A percentile compares a stretch with the other conserved stretches of the same genome.
Evolutionary conservation across 495 filamentous ascomycete species (phyloP).

Genomic region (Aspergillus leporis): DNA sequence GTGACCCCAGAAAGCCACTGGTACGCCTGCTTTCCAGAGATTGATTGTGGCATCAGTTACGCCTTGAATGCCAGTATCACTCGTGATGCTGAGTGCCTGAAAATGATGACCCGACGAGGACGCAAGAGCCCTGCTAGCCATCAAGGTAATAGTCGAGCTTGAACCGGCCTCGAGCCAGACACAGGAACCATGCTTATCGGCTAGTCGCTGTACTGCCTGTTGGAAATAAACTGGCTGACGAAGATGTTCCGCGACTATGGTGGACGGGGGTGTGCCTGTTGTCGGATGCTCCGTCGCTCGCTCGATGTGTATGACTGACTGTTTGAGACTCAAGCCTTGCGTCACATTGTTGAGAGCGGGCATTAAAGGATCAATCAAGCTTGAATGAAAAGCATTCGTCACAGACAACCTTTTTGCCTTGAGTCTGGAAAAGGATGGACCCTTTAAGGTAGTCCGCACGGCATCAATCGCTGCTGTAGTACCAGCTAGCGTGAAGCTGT

Average conservation of each 20-base stretch:
- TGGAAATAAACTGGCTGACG: slow-evolving; percentile 53
- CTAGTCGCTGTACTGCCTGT: slow-evolving; percentile 46
- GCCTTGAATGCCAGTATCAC: slow-evolving; percentile 22
- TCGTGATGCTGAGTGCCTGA: slow-evolving; percentile 44
- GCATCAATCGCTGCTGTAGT: slow-evolving; percentile 33
- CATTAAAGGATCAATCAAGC: slow-evolving; percentile 42
- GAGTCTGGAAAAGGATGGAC: slow-evolving; percentile 20
- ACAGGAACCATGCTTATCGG: slow-evolving; percentile 28
- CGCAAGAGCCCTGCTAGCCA: slow-evolving; percentile 38
- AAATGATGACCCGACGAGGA: slow-evolving; percentile 27
- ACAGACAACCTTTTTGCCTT: slow-evolving; percentile 43
- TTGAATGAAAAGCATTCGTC: slow-evolving; percentile 56
- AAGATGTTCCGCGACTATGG: slow-evolving; percentile 47
- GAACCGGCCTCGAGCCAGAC: slow-evolving; percentile 57
- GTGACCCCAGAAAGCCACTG: slow-evolving; percentile 49
- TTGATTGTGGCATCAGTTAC: slow-evolving; percentile 42
- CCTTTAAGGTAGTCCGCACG: slow-evolving; percentile 3
- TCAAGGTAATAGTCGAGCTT: slow-evolving; percentile 44
- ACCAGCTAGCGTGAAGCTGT: slow-evolving; percentile 49
- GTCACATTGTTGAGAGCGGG: slow-evolving; percentile 27
- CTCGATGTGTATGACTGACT: slow-evolving; percentile 35
- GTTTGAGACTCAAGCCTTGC: slow-evolving; percentile 26
- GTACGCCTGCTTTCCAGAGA: slow-evolving; percentile 49
- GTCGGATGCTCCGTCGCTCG: slow-evolving; percentile 27
- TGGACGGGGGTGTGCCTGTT: slow-evolving; percentile 36